Evolutionary conservation across 192 early-diverging fungal species (phyloP).

Genomic region (Funneliformis mosseae): DNA sequence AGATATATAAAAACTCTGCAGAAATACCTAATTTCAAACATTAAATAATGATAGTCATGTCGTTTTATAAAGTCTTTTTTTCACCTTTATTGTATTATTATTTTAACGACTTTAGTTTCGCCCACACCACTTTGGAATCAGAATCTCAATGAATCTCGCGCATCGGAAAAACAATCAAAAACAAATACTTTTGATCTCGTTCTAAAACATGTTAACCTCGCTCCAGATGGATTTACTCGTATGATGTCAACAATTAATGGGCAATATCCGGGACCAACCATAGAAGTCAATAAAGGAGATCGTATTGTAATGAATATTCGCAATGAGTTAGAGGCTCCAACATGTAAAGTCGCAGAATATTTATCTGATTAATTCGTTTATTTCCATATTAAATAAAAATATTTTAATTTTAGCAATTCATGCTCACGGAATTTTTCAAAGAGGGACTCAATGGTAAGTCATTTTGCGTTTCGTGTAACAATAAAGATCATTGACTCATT

Average conservation of each 20-base stretch:
- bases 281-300: neutral
- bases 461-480: too few species aligned
- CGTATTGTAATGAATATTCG: neutral
- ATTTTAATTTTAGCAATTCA: slow-evolving; percentile 39
- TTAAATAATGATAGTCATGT: too few species aligned
- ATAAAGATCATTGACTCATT: too few species aligned
- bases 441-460: slow-evolving; percentile 60
- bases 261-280: neutral
- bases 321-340: neutral
- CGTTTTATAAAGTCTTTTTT: too few species aligned
- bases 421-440: slow-evolving; percentile 81
- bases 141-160: too few species aligned
- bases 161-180: neutral
- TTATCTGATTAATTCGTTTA: too few species aligned
- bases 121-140: too few species aligned
- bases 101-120: too few species aligned
- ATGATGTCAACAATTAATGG: neutral
- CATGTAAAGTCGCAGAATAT: neutral
- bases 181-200: neutral
- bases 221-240: neutral
- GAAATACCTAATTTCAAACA: too few species aligned
- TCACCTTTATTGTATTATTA: too few species aligned
- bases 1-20: too few species aligned
- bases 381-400: too few species aligned
- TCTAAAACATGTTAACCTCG: neutral